Conservation (phyloP, 768 basidiomycete genomes). For the Trametes sanguinea region DNA sequence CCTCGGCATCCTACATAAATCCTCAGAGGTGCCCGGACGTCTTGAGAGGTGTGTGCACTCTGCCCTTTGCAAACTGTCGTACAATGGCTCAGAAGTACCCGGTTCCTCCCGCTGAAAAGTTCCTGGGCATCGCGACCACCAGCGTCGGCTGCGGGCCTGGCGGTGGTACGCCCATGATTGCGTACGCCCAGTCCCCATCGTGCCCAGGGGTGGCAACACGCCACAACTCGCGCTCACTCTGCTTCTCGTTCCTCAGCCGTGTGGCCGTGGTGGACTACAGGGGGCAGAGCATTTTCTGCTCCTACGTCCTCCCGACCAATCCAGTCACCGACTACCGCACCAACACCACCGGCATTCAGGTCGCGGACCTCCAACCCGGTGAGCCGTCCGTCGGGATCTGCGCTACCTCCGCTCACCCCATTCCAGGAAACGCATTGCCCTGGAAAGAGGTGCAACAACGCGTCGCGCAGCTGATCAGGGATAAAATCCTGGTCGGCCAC, state of each 20-base stretch:
- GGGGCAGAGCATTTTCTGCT: conserved; percentile 62
- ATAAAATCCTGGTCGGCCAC: conserved; percentile 75
- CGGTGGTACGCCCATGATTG: conserved; percentile 80
- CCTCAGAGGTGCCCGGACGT: background rate
- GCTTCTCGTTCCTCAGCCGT: conserved; percentile 38
- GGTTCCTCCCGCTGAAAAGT: conserved; percentile 42
- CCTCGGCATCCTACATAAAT: conserved; percentile 9
- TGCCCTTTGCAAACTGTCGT: conserved; percentile 6
- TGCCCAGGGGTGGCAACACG: background rate
- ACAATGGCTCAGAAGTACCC: conserved; percentile 30
- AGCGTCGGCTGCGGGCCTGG: conserved; percentile 78
- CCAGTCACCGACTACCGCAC: conserved; percentile 76
- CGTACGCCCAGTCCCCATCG: conserved; percentile 49
- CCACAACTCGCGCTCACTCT: conserved; percentile 17
- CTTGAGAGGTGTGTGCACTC: conserved; percentile 8
- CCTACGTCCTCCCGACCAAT: conserved; percentile 66
- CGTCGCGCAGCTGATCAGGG: conserved; percentile 66
- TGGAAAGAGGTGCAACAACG: conserved; percentile 68
- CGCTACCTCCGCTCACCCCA: background rate
- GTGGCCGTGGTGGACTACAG: conserved; percentile 40
- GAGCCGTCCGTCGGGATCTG: conserved; percentile 18
- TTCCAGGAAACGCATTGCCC: conserved; percentile 48
- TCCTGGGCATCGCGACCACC: conserved; percentile 57
- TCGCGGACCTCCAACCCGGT: conserved; percentile 44
- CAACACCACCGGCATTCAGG: conserved; percentile 56